phyloP scores from a whole-genome alignment of 352 stramenopile species.

The Phytophthora agathidicida region DNA sequence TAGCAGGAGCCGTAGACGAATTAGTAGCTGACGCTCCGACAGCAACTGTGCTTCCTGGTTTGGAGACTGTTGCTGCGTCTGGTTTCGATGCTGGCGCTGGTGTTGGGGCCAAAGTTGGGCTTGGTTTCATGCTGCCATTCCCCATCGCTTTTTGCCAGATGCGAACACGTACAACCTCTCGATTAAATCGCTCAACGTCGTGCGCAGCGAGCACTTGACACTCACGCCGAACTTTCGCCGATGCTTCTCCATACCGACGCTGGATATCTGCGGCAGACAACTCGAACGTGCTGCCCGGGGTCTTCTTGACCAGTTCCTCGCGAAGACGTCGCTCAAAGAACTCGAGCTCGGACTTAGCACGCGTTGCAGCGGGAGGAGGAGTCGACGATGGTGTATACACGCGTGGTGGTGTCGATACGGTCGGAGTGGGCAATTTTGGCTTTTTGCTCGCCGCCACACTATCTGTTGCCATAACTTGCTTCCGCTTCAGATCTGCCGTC shows the following conservation, averaged over 20 bases:
- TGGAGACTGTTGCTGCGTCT: background rate
- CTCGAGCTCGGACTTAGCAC: constrained; percentile 38
- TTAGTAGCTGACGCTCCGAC: background rate
- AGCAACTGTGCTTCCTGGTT: background rate
- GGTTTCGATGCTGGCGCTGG: background rate
- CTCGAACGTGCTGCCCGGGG: background rate
- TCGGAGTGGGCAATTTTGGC: constrained; percentile 10
- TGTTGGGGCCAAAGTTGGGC: background rate
- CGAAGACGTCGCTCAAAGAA: constrained; percentile 50
- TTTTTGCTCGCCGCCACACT: constrained; percentile 11
- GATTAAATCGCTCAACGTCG: constrained; percentile 66
- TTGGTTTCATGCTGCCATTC: background rate
- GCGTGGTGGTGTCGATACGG: constrained; percentile 10
- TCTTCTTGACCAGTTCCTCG: constrained; percentile 7
- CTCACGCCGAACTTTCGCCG: constrained; percentile 33
- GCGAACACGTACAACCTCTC: constrained; percentile 58
- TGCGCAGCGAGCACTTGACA: constrained; percentile 56
- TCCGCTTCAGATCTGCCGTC: constrained; percentile 28
- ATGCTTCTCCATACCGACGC: constrained; percentile 31
- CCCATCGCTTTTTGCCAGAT: constrained; percentile 67
- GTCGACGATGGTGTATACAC: constrained; percentile 47
- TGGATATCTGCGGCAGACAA: constrained; percentile 35
- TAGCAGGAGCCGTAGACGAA: background rate
- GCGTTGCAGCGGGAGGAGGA: constrained; percentile 39
- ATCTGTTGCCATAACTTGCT: constrained; percentile 8